These are phyloP conservation scores for Hevea brasiliensis DNA, from an alignment of 345 rosid genomes.

Conservation along the genomic window DNA sequence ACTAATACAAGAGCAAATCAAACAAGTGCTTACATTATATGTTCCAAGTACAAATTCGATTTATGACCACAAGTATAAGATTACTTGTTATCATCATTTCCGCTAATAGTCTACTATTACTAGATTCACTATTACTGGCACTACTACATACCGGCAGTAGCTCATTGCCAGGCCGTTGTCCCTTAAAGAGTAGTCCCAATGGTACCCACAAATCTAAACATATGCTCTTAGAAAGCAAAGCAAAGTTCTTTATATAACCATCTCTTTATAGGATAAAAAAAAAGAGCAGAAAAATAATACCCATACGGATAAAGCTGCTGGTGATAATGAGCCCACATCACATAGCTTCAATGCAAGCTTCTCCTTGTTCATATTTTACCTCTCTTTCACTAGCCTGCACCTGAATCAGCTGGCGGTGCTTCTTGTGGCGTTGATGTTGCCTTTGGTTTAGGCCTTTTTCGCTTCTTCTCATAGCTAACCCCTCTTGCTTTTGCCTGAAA, in stretches of 20 bases:
- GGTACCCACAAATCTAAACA: conserved; percentile 32
- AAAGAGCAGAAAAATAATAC: conserved; percentile 1
- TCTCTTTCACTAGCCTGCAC: conserved; percentile 12
- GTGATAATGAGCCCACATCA: conserved; percentile 7
- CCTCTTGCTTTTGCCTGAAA: conserved; percentile 94
- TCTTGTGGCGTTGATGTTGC: background rate
- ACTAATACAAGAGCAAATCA: background rate
- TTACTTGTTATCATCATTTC: conserved; percentile 5
- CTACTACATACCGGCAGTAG: background rate
- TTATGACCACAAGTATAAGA: conserved; percentile 3
- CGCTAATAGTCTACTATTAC: background rate
- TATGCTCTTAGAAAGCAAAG: conserved; percentile 18
- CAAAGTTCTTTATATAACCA: conserved; percentile 15
- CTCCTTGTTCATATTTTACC: background rate
- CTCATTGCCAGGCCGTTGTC: conserved; percentile 16
- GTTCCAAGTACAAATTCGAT: conserved; percentile 2
- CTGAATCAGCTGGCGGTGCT: conserved; percentile 9
- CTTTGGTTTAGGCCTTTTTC: conserved; percentile 57
- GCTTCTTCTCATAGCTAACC: conserved; percentile 84
- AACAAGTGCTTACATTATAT: background rate
- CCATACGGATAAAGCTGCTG: conserved; percentile 11
- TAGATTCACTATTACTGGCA: conserved; percentile 2
- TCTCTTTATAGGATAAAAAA: background rate
- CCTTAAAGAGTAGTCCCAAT: conserved; percentile 16
- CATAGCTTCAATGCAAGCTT: conserved; percentile 3